Conservation (phyloP, 257 asterid genomes). For the Scutellaria baicalensis region DNA sequence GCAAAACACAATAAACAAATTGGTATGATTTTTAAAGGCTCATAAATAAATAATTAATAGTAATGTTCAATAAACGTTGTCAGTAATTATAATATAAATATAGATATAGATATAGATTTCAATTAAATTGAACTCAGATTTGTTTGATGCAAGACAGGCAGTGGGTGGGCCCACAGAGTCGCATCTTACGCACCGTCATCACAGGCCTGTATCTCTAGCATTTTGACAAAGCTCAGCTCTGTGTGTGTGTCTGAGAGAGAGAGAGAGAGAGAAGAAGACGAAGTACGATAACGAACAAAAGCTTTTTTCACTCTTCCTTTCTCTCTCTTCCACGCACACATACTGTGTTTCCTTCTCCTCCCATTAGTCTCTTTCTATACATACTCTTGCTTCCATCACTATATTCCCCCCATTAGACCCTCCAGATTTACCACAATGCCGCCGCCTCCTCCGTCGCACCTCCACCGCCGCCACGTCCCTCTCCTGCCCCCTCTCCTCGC, state of each 20-base stretch:
- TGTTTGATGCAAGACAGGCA: background rate
- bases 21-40: no score
- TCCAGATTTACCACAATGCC: constrained; percentile 28
- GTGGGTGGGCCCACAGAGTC: constrained; percentile 3
- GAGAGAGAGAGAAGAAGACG: constrained; percentile 18
- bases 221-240: constrained; percentile 32
- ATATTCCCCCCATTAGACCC: background rate
- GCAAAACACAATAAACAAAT: no score
- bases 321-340: constrained; percentile 1
- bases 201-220: constrained; percentile 26
- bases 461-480: constrained; percentile 24
- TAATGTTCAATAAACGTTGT: no score
- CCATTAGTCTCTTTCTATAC: constrained; percentile 24
- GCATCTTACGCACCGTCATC: background rate
- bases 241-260: background rate
- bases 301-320: constrained; percentile 10
- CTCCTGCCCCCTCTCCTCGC: constrained; percentile 47
- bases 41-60: no score
- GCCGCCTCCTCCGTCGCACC: constrained; percentile 24
- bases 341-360: constrained; percentile 2
- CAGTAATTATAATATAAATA: no score
- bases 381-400: constrained; percentile 21
- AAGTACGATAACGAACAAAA: constrained; percentile 26
- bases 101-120: background rate
- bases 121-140: background rate